These are phyloP conservation scores for Aspergillus pseudoviridinutans DNA, from an alignment of 2,329 filamentous ascomycete species.

Conservation along the genomic window DNA sequence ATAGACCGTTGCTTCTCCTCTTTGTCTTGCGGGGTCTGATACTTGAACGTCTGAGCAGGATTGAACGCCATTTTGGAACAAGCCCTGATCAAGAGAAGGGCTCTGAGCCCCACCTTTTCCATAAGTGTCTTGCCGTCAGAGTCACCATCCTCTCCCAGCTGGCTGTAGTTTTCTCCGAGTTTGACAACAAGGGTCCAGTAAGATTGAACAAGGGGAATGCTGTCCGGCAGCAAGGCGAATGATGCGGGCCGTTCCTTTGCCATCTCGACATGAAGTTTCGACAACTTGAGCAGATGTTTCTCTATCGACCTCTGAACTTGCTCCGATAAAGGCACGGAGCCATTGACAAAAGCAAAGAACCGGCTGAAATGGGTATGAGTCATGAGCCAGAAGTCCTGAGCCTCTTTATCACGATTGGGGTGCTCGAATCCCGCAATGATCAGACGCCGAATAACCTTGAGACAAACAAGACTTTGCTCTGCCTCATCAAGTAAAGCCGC, in stretches of 20 bases:
- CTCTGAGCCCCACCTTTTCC: constrained; percentile 79
- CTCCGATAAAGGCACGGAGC: constrained; percentile 52
- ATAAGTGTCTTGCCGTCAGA: constrained; percentile 54
- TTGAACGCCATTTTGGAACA: constrained; percentile 84
- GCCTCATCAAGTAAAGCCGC: constrained; percentile 60
- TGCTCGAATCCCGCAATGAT: constrained; percentile 78
- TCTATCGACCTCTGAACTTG: constrained; percentile 63
- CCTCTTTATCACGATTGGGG: constrained; percentile 72
- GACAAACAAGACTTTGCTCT: constrained; percentile 70
- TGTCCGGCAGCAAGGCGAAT: constrained; percentile 77
- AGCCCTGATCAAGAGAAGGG: constrained; percentile 73
- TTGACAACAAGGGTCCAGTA: constrained; percentile 82
- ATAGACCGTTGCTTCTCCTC: constrained; percentile 70
- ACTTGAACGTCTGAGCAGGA: constrained; percentile 77
- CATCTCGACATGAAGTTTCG: constrained; percentile 89
- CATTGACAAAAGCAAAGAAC: constrained; percentile 62
- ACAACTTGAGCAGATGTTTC: constrained; percentile 83
- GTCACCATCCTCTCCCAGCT: constrained; percentile 43
- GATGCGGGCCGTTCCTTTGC: constrained; percentile 72
- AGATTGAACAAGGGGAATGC: constrained; percentile 68
- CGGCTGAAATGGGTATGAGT: constrained; percentile 74
- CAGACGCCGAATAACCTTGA: constrained; percentile 77
- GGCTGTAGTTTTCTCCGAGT: constrained; percentile 66
- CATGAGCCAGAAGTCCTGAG: constrained; percentile 75
- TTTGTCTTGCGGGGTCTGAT: constrained; percentile 68